Conservation (phyloP, 148 eudicot species). For the Beta vulgaris region DNA sequence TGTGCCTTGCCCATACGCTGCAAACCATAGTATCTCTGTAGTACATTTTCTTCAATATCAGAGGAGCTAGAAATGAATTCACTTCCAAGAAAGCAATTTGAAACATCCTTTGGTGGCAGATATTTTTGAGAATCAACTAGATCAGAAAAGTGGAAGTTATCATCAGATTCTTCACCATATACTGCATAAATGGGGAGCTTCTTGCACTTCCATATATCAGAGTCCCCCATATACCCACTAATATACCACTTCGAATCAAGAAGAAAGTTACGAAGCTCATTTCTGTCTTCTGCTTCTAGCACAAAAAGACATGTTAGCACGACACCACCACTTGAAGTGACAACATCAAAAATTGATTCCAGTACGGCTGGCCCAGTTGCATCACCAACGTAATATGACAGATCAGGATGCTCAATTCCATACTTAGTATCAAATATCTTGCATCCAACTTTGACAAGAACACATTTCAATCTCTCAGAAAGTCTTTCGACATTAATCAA, state of each 20-base stretch:
- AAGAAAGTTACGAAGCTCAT: conserved; percentile 81
- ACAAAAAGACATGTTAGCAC: conserved; percentile 40
- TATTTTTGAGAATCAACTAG: conserved; percentile 62
- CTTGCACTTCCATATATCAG: conserved; percentile 61
- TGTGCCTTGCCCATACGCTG: conserved; percentile 72
- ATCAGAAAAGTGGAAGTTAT: conserved; percentile 54
- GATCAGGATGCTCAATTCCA: conserved; percentile 72
- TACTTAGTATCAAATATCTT: conserved; percentile 58
- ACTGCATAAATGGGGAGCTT: conserved; percentile 80
- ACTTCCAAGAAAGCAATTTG: conserved; percentile 57
- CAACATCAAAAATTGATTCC: conserved; percentile 62
- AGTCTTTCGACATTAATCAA: conserved; percentile 61
- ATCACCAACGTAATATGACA: conserved; percentile 52
- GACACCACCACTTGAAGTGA: conserved; percentile 53
- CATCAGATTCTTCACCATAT: conserved; percentile 47
- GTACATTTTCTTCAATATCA: conserved; percentile 62
- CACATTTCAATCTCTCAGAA: conserved; percentile 52
- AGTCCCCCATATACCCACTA: conserved; percentile 56
- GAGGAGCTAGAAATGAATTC: conserved; percentile 64
- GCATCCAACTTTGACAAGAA: conserved; percentile 85
- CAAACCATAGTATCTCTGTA: conserved; percentile 66
- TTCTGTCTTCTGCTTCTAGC: conserved; percentile 65
- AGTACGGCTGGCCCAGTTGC: conserved; percentile 72
- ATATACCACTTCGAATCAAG: conserved; percentile 88
- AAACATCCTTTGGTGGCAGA: conserved; percentile 65